phyloP scores from a whole-genome alignment of 495 filamentous ascomycete species.

The Neurospora sp. region DNA sequence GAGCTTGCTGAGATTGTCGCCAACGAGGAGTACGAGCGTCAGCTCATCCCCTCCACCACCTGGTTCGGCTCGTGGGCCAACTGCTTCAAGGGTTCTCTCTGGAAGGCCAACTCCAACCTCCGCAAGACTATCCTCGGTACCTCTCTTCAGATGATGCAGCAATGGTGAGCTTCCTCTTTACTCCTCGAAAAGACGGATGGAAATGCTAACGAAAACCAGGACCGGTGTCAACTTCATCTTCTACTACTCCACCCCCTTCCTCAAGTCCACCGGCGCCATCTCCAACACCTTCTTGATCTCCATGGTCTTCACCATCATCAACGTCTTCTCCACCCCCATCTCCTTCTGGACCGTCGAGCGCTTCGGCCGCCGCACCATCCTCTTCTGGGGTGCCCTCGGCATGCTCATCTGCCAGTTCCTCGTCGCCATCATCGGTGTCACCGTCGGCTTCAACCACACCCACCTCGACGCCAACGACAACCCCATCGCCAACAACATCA shows the following conservation, averaged over 20 bases:
- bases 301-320: conserved; percentile 76
- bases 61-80: conserved; percentile 60
- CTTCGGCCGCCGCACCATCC: conserved; percentile 71
- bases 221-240: conserved; percentile 90
- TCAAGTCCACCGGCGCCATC: conserved; percentile 61
- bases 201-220: too few relatives aligned
- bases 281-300: conserved; percentile 66
- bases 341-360: conserved; percentile 78
- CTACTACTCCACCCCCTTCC: conserved; percentile 80
- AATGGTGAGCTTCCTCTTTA: conserved; percentile 40
- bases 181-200: too few relatives aligned
- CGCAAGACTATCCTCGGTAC: conserved; percentile 70
- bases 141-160: conserved; percentile 66
- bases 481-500: conserved; percentile 43
- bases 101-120: conserved; percentile 46
- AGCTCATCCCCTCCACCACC: conserved; percentile 48
- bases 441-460: conserved; percentile 36
- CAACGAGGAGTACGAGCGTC: conserved; percentile 70
- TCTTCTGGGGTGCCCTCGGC: conserved; percentile 65
- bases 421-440: conserved; percentile 64
- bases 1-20: conserved; percentile 75
- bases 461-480: conserved; percentile 8
- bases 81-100: conserved; percentile 52
- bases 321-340: conserved; percentile 70
- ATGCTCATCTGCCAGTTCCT: conserved; percentile 85